Conservation (phyloP, 129 eudicot species). For the Chrysanthemum lavandulifolium region DNA sequence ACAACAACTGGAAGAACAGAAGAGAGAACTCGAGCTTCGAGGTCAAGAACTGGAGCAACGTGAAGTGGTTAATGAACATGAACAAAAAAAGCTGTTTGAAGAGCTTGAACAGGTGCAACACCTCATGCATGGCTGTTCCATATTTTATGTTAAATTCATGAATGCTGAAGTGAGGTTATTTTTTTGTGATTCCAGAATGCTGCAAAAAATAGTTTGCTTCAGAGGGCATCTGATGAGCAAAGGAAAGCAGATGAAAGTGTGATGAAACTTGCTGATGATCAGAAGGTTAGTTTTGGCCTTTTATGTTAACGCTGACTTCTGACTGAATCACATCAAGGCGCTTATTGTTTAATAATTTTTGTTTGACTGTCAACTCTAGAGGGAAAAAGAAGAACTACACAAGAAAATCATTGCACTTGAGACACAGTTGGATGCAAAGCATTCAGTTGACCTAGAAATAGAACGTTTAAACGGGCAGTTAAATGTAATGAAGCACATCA, state of each 20-base stretch:
- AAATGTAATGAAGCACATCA: conserved; percentile 57
- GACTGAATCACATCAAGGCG: too few species aligned
- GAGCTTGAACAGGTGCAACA: conserved; percentile 70
- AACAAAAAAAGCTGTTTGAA: conserved; percentile 64
- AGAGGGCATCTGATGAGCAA: conserved; percentile 45
- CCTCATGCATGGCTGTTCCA: not conserved
- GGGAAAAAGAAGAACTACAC: conserved; percentile 60
- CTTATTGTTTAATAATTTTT: not conserved
- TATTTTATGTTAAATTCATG: not conserved
- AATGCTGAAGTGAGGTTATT: not conserved
- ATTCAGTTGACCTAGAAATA: conserved; percentile 64
- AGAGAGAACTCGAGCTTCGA: conserved; percentile 65
- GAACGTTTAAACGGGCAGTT: conserved; percentile 52
- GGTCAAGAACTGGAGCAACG: conserved; percentile 69
- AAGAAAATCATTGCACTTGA: conserved; percentile 51
- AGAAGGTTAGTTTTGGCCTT: conserved; percentile 46
- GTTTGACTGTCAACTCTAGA: conserved; percentile 39
- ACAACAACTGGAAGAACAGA: conserved; percentile 51
- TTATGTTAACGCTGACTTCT: not conserved
- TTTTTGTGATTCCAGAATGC: conserved; percentile 49
- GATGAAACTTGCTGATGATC: conserved; percentile 73
- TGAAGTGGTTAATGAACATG: conserved; percentile 68
- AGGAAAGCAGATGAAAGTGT: conserved; percentile 72
- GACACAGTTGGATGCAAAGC: conserved; percentile 63
- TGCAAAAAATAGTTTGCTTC: conserved; percentile 54